Base-by-base conservation (phyloP, 257 asterid genomes). In the Linaria vulgaris region DNA sequence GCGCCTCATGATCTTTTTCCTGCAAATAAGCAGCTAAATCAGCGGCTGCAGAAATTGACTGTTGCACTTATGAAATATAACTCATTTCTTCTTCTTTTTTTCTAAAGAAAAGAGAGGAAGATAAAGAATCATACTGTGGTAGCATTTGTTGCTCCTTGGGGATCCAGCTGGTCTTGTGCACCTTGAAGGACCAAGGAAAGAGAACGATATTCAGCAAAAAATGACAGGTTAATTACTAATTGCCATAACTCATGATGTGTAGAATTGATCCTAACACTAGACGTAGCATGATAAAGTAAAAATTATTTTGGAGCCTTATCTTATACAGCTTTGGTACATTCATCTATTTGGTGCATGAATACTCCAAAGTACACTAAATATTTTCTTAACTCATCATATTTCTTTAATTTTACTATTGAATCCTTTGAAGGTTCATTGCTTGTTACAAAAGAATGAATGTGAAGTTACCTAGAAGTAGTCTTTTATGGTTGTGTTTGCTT, bases 391-490 rank as follows among this genome's bases (percentile, higher is more conserved):
- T n/a, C n/a, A n/a, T n/a, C n/a, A n/a, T n/a, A n/a, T n/a, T n/a
- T n/a, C n/a, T n/a, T n/a, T n/a, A n/a, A n/a, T n/a, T n/a, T n/a
- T n/a, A n/a, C n/a, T n/a, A n/a, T n/a, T n/a, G n/a, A n/a, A n/a
- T n/a, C n/a, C n/a, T n/a, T n/a, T n/a, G n/a, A n/a, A n/a, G n/a
- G n/a, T n/a, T n/a, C n/a, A n/a, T n/a, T n/a, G 59, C 58, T 41
- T 14, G 1, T 59, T 62, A 55, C 48, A 30, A 34, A 41, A 21
- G 53, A 45, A 19, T 34, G 6, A 48, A 46, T 12, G 34, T 34
- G 9, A 20, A 59, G 15, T 59, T 63, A 88, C 98, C 96, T 83
- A 82, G 82, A 52, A 81, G 82, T 59, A 75, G 83, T 79, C 82
- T 80, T 76, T 82, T 91, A 50, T 80, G 83, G 76, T 52, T 64